Conservation (phyloP, 345 rosid species). For the Syzygium grande region DNA sequence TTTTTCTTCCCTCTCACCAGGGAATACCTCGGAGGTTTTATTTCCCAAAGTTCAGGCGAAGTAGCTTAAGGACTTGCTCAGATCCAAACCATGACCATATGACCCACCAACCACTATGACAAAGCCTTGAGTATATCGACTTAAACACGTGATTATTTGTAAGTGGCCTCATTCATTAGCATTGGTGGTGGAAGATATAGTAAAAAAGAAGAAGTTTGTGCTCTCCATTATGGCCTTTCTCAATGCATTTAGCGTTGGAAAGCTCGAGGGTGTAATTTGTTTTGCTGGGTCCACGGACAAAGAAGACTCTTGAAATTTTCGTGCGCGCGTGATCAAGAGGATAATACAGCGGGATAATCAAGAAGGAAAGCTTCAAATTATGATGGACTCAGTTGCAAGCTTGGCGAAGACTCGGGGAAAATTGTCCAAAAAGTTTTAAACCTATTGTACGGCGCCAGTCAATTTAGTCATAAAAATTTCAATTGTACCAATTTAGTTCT, state of each 20-base stretch:
- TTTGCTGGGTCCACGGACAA: background rate
- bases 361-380: background rate
- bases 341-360: fast-evolving
- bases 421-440: no score
- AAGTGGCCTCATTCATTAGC: background rate
- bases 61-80: no score
- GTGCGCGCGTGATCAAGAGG: background rate
- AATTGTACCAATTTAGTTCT: no score
- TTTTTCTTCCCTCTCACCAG: no score
- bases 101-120: no score
- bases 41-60: no score
- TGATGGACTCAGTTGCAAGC: background rate
- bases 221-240: background rate
- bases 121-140: background rate
- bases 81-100: no score
- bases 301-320: background rate
- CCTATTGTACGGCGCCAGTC: no score
- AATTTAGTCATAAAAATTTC: no score
- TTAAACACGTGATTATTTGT: background rate
- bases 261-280: fast-evolving
- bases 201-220: background rate
- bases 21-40: no score
- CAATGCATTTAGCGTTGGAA: background rate
- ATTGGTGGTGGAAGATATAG: fast-evolving
- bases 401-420: background rate